phyloP scores from a whole-genome alignment of 192 early-diverging fungal species.

The Coemansia javaensis region DNA sequence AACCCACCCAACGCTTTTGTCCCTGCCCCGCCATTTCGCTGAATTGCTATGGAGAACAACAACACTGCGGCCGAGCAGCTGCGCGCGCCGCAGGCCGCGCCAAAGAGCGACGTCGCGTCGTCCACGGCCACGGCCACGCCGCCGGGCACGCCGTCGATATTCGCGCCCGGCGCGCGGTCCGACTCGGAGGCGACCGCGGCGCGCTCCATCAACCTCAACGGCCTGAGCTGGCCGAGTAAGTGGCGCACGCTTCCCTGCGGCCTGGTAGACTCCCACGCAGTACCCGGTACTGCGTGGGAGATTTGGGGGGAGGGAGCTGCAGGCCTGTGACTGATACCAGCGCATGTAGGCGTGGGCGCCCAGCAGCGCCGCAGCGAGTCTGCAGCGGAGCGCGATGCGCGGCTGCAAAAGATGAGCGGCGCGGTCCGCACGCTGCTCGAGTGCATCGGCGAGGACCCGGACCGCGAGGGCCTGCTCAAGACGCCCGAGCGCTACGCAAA shows the following conservation, averaged over 20 bases:
- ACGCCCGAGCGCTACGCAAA: slow-evolving; percentile 96
- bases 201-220: slow-evolving; percentile 59
- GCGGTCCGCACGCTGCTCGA: slow-evolving; percentile 86
- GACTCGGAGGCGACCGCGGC: neutral
- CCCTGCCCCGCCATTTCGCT: too few species aligned
- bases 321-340: neutral
- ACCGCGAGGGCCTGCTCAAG: slow-evolving; percentile 89
- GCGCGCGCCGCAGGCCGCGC: too few species aligned
- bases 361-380: slow-evolving; percentile 74
- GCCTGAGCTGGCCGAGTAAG: slow-evolving; percentile 81
- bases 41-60: too few species aligned
- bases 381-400: slow-evolving; percentile 60
- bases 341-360: slow-evolving; percentile 67
- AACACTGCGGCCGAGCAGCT: too few species aligned
- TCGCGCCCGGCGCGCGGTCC: slow-evolving; percentile 6
- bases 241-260: neutral
- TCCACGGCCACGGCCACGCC: slow-evolving; percentile 18
- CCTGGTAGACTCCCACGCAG: too few species aligned
- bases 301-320: too few species aligned
- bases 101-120: neutral
- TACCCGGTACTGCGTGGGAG: neutral
- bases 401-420: slow-evolving; percentile 73
- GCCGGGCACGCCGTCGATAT: slow-evolving; percentile 43
- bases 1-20: too few species aligned
- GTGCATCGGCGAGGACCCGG: slow-evolving; percentile 91